Evolutionary conservation across 352 stramenopile species (phyloP), one percentile per base, ranked within the genome.

Genomic region (Pythium dissotocum): DNA sequence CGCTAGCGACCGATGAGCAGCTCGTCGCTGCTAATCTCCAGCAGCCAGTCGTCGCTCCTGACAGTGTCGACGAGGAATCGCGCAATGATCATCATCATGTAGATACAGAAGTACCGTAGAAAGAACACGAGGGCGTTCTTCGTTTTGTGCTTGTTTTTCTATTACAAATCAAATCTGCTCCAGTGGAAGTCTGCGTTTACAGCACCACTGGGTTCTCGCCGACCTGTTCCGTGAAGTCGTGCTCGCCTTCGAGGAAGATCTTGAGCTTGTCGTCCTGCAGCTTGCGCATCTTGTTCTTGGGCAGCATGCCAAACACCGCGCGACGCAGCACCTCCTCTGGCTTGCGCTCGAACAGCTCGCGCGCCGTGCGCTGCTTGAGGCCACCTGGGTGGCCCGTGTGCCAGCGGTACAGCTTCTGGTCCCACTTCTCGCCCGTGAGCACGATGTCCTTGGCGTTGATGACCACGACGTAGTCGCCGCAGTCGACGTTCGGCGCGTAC

Each of bases 351-450:
- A 98, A 90, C 72, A 99, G 85, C 65, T 99, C 90, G 62, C 95
- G 85, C n/a, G 97, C 95, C 36, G 89, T 93, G 63, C 95, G 88
- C 78, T 98, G 74, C 88, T 99, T 99, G 32, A 99, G 77, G 0
- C 97, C 97, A 32, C 98, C 98, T 26, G 97, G 95, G 82, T 98
- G 98, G 61, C 97, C 96, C 52, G 97, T 99, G 85, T 99, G 98
- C 97, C 97, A 99, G 67, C 89, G 79, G 83, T 99, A 99, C 66
- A 99, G 75, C 87, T 99, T 99, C 64, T 97, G 87, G 66, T 97
- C 88, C 92, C 94, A 98, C 84, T 99, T 99, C 77, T 98, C 97
- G 63, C 96, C 96, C 65, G 95, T 97, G 73, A 99, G 94, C 65
- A 97, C 87, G 57, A 98, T 91, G 78, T 98, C 77, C 72, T 98